Percentiles rank a stretch among this genome's conserved stretches.
These are phyloP conservation scores for Sideroxylon spinosum DNA, from an alignment of 179 eudicot genomes.

Conservation along the genomic window DNA sequence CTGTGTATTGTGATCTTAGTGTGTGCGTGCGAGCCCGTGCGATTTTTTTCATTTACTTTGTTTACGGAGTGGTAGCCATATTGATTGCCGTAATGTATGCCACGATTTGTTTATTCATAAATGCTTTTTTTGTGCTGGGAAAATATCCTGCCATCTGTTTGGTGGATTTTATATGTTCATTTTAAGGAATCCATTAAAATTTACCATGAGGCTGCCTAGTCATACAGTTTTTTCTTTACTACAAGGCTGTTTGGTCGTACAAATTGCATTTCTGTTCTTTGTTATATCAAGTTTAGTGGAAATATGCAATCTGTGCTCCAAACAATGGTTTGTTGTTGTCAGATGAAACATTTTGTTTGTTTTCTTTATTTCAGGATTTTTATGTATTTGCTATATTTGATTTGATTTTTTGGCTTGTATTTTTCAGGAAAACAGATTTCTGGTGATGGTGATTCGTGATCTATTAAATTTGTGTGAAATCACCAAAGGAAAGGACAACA, in stretches of 20 bases:
- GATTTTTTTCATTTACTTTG: neutral
- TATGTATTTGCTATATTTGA: neutral
- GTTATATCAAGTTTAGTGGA: neutral
- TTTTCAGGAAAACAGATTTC: conserved; percentile 92
- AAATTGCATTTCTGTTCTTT: neutral
- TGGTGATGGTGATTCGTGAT: conserved; percentile 99
- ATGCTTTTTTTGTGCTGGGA: neutral
- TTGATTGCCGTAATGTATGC: neutral
- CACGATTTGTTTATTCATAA: neutral
- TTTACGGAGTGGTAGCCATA: neutral
- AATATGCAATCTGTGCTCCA: neutral
- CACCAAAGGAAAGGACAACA: conserved; percentile 97
- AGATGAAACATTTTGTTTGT: neutral
- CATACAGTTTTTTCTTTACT: neutral
- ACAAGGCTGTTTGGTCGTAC: neutral
- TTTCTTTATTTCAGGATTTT: neutral
- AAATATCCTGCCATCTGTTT: neutral
- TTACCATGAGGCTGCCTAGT: neutral
- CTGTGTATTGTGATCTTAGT: neutral
- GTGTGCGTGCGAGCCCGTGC: neutral
- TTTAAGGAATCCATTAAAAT: neutral
- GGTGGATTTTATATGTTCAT: neutral
- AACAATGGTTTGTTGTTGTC: neutral
- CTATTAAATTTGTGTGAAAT: conserved; percentile 89
- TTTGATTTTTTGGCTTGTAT: conserved; percentile 6